Conservation (phyloP, 331 rosid species). For the Pyracantha coccinea region DNA sequence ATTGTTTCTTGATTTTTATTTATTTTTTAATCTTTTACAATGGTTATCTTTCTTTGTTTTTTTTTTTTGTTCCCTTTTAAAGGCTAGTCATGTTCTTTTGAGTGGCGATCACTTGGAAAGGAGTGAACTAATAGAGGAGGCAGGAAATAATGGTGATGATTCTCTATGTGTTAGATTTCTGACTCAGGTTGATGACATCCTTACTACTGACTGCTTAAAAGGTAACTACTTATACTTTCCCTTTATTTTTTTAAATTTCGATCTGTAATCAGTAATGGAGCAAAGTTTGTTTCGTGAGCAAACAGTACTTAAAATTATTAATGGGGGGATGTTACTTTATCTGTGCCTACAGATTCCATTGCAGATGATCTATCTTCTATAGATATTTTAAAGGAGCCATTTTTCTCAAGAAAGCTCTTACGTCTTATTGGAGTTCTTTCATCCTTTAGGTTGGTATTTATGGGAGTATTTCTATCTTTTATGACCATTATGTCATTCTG, state of each 20-base stretch:
- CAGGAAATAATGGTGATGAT: constrained; percentile 43
- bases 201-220: constrained; percentile 34
- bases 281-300: background rate
- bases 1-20: too few relatives aligned
- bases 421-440: constrained; percentile 74
- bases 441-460: constrained; percentile 55
- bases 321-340: constrained; percentile 4
- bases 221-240: constrained; percentile 31
- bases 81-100: constrained; percentile 67
- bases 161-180: constrained; percentile 56
- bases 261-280: background rate
- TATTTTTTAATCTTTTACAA: background rate
- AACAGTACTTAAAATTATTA: background rate
- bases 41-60: background rate
- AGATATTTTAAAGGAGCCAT: constrained; percentile 66
- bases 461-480: constrained; percentile 1
- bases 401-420: constrained; percentile 68
- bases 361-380: constrained; percentile 39
- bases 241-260: background rate
- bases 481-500: background rate
- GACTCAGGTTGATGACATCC: constrained; percentile 46
- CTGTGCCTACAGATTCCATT: constrained; percentile 32
- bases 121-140: constrained; percentile 64
- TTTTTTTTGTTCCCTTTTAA: constrained; percentile 8
- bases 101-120: constrained; percentile 64